Conservation (phyloP, 2,329 filamentous ascomycete genomes). For the Calonectria honghensis region DNA sequence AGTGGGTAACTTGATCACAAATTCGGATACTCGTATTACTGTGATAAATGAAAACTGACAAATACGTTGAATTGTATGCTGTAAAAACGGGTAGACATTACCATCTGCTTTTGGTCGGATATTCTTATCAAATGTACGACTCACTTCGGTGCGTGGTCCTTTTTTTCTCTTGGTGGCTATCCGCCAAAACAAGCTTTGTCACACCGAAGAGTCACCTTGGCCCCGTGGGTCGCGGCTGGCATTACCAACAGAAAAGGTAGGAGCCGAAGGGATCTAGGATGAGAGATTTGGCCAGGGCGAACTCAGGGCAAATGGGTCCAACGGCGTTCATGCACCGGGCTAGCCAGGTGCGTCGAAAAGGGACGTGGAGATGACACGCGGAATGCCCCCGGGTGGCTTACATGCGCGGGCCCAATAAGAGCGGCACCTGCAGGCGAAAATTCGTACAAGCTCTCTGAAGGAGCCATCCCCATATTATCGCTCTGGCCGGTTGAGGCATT, state of each 20-base stretch:
- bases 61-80: neutral
- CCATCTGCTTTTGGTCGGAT: neutral
- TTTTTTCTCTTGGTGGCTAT: neutral
- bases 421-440: slow-evolving; percentile 20
- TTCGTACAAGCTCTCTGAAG: slow-evolving; percentile 20
- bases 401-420: slow-evolving; percentile 23
- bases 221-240: neutral
- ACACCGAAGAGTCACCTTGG: slow-evolving; percentile 27
- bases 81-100: no score
- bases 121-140: neutral
- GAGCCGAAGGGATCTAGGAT: slow-evolving; percentile 32
- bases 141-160: neutral
- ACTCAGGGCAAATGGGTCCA: slow-evolving; percentile 35
- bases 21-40: neutral
- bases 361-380: slow-evolving; percentile 27
- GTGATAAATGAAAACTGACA: neutral
- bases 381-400: slow-evolving; percentile 34
- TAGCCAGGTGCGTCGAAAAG: slow-evolving; percentile 15
- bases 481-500: slow-evolving; percentile 49
- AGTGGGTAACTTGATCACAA: slow-evolving; percentile 3
- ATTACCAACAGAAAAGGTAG: slow-evolving; percentile 16
- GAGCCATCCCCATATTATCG: slow-evolving; percentile 33
- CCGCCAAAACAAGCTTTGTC: neutral
- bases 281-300: slow-evolving; percentile 31
- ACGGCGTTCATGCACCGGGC: slow-evolving; percentile 34